Conservation (phyloP, 768 basidiomycete species). For the Phallus indusiatus region DNA sequence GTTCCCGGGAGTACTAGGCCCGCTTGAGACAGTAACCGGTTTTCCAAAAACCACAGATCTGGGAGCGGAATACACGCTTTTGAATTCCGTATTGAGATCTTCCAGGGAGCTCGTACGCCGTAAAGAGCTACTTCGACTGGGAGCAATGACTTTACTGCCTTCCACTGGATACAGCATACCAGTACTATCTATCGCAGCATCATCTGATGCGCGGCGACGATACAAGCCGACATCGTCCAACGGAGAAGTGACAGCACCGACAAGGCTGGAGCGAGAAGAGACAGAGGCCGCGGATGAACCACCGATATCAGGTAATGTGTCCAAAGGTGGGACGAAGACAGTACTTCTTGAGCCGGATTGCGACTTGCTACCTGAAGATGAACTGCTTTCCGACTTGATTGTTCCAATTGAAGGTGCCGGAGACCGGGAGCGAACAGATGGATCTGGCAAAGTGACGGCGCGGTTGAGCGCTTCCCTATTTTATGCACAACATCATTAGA, state of each 20-base stretch:
- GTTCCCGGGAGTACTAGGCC: slow-evolving; percentile 35
- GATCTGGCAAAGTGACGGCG: slow-evolving; percentile 40
- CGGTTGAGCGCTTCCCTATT: slow-evolving; percentile 78
- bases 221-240: slow-evolving; percentile 28
- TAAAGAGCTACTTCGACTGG: slow-evolving; percentile 49
- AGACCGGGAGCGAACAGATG: slow-evolving; percentile 41
- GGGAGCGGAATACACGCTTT: slow-evolving; percentile 26
- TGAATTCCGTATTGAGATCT: slow-evolving; percentile 59
- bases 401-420: slow-evolving; percentile 58
- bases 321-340: slow-evolving; percentile 69
- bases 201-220: slow-evolving; percentile 52
- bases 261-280: slow-evolving; percentile 15
- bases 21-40: slow-evolving; percentile 67
- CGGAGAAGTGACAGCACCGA: slow-evolving; percentile 10
- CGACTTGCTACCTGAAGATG: slow-evolving; percentile 26
- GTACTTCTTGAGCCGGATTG: slow-evolving; percentile 57
- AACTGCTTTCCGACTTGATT: slow-evolving; percentile 40
- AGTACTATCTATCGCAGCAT: slow-evolving; percentile 55
- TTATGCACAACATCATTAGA: background rate
- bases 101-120: slow-evolving; percentile 66
- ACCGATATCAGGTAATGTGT: slow-evolving; percentile 52
- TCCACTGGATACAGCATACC: slow-evolving; percentile 67
- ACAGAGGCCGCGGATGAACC: slow-evolving; percentile 32
- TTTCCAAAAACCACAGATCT: slow-evolving; percentile 38
- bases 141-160: slow-evolving; percentile 50